Evolutionary conservation across 2,329 filamentous ascomycete species (phyloP).

Genomic region (Fusarium continuum): DNA sequence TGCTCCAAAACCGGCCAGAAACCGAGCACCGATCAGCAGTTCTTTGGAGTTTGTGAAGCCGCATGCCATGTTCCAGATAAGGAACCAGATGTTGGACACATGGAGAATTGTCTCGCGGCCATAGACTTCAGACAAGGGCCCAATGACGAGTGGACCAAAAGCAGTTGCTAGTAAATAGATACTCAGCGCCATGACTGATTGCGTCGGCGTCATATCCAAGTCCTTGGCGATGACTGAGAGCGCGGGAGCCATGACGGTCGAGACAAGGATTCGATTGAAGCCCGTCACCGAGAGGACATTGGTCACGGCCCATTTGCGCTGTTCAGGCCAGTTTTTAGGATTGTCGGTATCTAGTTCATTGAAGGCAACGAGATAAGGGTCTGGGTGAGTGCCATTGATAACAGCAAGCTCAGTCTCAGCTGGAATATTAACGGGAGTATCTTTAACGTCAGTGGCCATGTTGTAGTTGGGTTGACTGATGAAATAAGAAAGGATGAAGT

Average conservation of each 20-base stretch:
- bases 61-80: slow-evolving; percentile 59
- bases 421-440: neutral
- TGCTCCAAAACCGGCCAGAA: slow-evolving; percentile 59
- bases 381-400: neutral
- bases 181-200: slow-evolving; percentile 59
- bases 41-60: slow-evolving; percentile 52
- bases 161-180: slow-evolving; percentile 56
- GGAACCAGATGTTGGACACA: slow-evolving; percentile 58
- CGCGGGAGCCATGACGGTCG: slow-evolving; percentile 62
- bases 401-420: slow-evolving; percentile 2
- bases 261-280: slow-evolving; percentile 62
- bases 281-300: slow-evolving; percentile 59
- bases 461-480: neutral
- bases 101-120: slow-evolving; percentile 56
- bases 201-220: slow-evolving; percentile 58
- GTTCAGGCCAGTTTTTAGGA: slow-evolving; percentile 51
- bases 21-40: slow-evolving; percentile 55
- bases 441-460: slow-evolving; percentile 4
- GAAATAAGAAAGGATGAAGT: neutral
- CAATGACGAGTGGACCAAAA: slow-evolving; percentile 55
- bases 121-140: slow-evolving; percentile 59
- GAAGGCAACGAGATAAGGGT: slow-evolving; percentile 44
- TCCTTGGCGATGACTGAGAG: slow-evolving; percentile 60
- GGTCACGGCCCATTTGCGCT: slow-evolving; percentile 60
- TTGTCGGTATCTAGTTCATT: slow-evolving; percentile 48